A percentile compares a stretch with the other conserved stretches of the same genome.
Conservation (phyloP, 169 alveolate species). For the Amoebophrya sp. region DNA sequence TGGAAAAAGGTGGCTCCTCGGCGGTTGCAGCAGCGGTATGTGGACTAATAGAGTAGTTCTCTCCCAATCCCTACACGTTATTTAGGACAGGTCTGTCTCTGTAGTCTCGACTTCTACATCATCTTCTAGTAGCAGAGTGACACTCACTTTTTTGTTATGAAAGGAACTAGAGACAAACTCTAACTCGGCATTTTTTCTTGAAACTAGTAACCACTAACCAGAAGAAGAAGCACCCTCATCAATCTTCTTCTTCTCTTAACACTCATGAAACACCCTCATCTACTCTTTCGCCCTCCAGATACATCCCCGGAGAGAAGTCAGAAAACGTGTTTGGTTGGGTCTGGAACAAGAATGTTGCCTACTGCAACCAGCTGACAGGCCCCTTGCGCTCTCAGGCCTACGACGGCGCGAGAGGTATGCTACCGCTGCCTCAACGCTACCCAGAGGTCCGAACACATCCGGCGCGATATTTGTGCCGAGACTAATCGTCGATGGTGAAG, state of each 20-base stretch:
- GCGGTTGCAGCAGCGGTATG: too few species aligned
- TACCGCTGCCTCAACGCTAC: not conserved
- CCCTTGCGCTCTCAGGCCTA: not conserved
- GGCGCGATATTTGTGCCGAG: too few species aligned
- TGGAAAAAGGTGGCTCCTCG: too few species aligned
- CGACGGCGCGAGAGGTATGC: not conserved
- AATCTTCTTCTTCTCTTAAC: not conserved
- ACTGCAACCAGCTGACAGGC: not conserved
- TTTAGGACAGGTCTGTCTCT: too few species aligned
- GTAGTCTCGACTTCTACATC: too few species aligned
- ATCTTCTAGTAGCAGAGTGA: not conserved
- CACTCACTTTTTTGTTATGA: not conserved
- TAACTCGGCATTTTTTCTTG: not conserved
- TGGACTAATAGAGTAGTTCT: too few species aligned
- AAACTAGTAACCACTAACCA: not conserved
- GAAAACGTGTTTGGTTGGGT: not conserved
- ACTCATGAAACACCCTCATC: too few species aligned
- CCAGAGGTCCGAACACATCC: not conserved
- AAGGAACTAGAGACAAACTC: not conserved
- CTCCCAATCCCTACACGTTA: too few species aligned
- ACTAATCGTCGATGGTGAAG: too few species aligned
- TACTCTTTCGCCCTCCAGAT: not conserved
- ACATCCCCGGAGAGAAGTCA: constrained; percentile 5
- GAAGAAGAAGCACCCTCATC: not conserved
- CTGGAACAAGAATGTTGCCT: not conserved